Percentiles rank a stretch among this genome's conserved stretches.
Conservation (phyloP, 768 basidiomycete species). For the Lactifluus rugatus region DNA sequence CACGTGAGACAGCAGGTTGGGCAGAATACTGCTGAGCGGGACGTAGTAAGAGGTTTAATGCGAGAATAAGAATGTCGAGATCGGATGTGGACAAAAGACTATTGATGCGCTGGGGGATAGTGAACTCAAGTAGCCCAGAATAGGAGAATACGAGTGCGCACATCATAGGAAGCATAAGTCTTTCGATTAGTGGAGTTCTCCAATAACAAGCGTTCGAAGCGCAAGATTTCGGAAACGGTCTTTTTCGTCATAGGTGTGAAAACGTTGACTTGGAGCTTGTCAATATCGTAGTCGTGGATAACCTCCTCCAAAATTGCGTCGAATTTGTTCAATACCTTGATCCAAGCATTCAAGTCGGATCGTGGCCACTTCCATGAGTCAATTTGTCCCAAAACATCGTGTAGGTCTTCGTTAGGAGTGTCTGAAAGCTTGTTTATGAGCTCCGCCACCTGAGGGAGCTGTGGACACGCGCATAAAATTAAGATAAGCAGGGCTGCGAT, state of each 20-base stretch:
- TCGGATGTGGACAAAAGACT: conserved; percentile 82
- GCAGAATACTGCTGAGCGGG: conserved; percentile 93
- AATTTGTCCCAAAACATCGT: conserved; percentile 55
- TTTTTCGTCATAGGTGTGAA: conserved; percentile 72
- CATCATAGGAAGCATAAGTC: conserved; percentile 93
- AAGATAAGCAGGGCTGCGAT: conserved; percentile 12
- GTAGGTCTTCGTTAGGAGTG: conserved; percentile 63
- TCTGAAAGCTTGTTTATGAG: conserved; percentile 63
- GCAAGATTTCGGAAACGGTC: conserved; percentile 69
- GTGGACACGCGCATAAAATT: conserved; percentile 20
- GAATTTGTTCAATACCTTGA: conserved; percentile 91
- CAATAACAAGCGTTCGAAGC: conserved; percentile 80
- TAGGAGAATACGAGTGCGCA: conserved; percentile 36
- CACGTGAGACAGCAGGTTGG: conserved; percentile 74
- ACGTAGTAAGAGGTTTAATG: conserved; percentile 79
- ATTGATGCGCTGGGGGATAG: conserved; percentile 62
- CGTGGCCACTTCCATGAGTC: conserved; percentile 90
- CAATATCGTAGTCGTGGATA: conserved; percentile 78
- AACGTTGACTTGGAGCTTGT: conserved; percentile 68
- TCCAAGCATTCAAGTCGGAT: conserved; percentile 95
- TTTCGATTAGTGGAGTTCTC: conserved; percentile 98
- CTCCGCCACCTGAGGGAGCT: conserved; percentile 75
- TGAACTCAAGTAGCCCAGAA: neutral
- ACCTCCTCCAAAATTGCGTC: conserved; percentile 78
- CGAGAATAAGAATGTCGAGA: conserved; percentile 74